Conservation (phyloP, 805 yeast species). For the Ogataea neopini region DNA sequence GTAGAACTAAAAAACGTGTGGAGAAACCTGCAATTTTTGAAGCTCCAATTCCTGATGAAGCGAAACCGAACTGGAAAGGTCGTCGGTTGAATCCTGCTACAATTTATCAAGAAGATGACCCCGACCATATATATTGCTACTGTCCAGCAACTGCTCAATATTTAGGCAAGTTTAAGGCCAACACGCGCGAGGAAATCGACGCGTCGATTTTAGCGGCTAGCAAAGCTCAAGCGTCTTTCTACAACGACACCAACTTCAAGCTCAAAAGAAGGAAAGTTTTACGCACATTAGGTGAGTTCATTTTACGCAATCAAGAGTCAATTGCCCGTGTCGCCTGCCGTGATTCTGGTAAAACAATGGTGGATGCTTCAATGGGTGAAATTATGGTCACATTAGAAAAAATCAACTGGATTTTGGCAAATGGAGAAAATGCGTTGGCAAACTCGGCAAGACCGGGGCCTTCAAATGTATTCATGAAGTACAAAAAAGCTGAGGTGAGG, state of each 20-base stretch:
- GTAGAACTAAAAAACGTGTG: slow-evolving; percentile 26
- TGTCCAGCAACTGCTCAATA: slow-evolving; percentile 97
- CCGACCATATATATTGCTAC: slow-evolving; percentile 71
- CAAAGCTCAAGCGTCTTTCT: slow-evolving; percentile 55
- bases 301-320: slow-evolving; percentile 78
- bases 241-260: slow-evolving; percentile 50
- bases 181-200: slow-evolving; percentile 72
- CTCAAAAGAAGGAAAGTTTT: slow-evolving; percentile 68
- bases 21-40: slow-evolving; percentile 47
- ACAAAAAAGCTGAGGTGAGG: slow-evolving; percentile 90
- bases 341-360: slow-evolving; percentile 93
- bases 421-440: slow-evolving; percentile 73
- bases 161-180: slow-evolving; percentile 69
- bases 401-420: slow-evolving; percentile 80
- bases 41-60: slow-evolving; percentile 68
- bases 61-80: slow-evolving; percentile 91
- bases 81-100: slow-evolving; percentile 67
- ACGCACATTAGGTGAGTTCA: slow-evolving; percentile 66
- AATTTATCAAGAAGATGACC: slow-evolving; percentile 59
- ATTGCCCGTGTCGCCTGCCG: slow-evolving; percentile 93
- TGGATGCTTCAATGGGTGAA: slow-evolving; percentile 96
- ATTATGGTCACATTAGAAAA: slow-evolving; percentile 94
- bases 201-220: slow-evolving; percentile 52
- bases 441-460: slow-evolving; percentile 86
- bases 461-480: slow-evolving; percentile 77